A percentile compares a stretch with the other conserved stretches of the same genome.
Conservation (phyloP, 345 rosid species). For the Psidium friedrichsthalianum region DNA sequence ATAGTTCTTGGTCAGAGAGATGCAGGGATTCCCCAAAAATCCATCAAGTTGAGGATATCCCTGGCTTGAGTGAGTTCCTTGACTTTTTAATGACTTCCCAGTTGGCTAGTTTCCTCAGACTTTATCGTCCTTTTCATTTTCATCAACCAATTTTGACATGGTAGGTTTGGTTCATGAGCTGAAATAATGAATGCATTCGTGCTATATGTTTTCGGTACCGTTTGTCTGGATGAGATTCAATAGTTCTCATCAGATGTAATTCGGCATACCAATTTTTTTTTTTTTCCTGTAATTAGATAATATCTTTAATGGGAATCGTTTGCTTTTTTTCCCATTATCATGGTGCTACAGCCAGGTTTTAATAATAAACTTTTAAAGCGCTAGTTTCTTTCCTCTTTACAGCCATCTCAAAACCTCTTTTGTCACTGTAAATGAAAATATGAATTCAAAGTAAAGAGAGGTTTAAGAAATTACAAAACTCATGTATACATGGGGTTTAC, state of each 20-base stretch:
- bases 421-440: background rate
- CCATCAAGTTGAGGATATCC: slow-evolving; percentile 75
- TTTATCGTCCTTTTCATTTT: background rate
- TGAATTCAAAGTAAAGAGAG: background rate
- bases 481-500: background rate
- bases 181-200: background rate
- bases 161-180: background rate
- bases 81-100: background rate
- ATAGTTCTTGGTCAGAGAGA: slow-evolving; percentile 46
- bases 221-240: background rate
- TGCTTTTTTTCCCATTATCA: background rate
- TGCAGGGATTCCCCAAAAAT: slow-evolving; percentile 66
- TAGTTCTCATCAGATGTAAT: background rate
- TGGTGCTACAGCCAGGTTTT: background rate
- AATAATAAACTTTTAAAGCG: background rate
- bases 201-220: background rate
- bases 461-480: background rate
- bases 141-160: background rate
- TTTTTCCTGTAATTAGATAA: background rate
- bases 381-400: background rate
- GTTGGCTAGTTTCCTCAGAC: background rate
- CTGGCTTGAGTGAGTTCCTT: slow-evolving; percentile 79
- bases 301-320: background rate
- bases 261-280: background rate
- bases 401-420: background rate